Evolutionary conservation across 768 basidiomycete species (phyloP).

Genomic region (Lactarius hatsudake): DNA sequence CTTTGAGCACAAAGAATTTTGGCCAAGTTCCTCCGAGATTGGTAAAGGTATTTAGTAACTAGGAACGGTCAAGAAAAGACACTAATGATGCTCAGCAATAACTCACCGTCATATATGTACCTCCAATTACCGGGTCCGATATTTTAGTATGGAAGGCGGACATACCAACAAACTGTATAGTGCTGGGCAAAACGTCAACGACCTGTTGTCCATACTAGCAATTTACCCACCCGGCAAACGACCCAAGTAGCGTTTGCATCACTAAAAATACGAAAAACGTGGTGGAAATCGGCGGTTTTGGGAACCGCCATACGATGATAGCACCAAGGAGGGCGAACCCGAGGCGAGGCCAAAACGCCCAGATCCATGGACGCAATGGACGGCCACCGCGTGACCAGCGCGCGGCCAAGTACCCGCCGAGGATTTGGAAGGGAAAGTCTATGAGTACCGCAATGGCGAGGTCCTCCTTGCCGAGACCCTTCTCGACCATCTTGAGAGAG

Average conservation of each 20-base stretch:
- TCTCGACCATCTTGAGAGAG: constrained; percentile 92
- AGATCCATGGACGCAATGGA: constrained; percentile 84
- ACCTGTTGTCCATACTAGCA: not conserved
- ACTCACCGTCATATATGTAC: constrained; percentile 97
- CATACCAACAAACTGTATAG: constrained; percentile 98
- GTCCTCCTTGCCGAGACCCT: constrained; percentile 93
- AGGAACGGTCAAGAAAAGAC: constrained; percentile 8
- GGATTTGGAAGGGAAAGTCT: constrained; percentile 96
- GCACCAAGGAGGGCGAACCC: constrained; percentile 69
- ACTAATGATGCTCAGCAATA: not conserved
- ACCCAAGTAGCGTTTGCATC: constrained; percentile 74
- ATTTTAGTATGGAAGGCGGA: constrained; percentile 98
- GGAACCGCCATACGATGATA: constrained; percentile 81
- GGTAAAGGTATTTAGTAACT: constrained; percentile 93
- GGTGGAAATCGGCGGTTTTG: constrained; percentile 64
- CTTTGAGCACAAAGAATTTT: constrained; percentile 92
- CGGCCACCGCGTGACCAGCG: constrained; percentile 82
- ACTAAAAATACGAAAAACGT: constrained; percentile 82
- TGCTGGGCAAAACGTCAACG: constrained; percentile 46
- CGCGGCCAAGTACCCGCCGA: constrained; percentile 92
- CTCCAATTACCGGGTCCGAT: constrained; percentile 94
- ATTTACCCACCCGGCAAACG: constrained; percentile 73
- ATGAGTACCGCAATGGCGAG: constrained; percentile 92
- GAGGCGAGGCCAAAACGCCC: constrained; percentile 87
- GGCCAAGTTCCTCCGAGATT: constrained; percentile 99